These are phyloP conservation scores for Geranium rotundifolium DNA, from an alignment of 345 rosid species.

Conservation along the genomic window DNA sequence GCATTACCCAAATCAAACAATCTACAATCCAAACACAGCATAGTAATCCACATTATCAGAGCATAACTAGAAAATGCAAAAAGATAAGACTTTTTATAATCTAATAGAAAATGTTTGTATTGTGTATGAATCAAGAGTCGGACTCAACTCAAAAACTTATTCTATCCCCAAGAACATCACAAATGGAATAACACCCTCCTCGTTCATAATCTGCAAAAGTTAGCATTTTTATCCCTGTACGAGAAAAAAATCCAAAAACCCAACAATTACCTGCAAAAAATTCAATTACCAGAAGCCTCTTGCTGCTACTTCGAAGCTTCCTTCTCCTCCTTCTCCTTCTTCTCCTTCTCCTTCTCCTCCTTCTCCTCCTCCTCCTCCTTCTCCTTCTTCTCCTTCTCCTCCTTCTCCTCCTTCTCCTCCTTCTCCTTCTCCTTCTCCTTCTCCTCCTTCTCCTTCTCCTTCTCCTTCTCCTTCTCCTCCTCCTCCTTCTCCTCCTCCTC, in stretches of 20 bases:
- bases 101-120: background rate
- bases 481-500: conserved; percentile 20
- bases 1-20: background rate
- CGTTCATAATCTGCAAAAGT: background rate
- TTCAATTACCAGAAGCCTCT: background rate
- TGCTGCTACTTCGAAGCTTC: conserved; percentile 5
- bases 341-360: conserved; percentile 30
- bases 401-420: conserved; percentile 22
- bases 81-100: background rate
- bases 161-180: background rate
- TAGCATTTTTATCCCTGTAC: background rate
- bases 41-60: background rate
- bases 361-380: conserved; percentile 29
- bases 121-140: background rate
- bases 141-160: background rate
- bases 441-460: conserved; percentile 18
- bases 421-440: conserved; percentile 20
- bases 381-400: conserved; percentile 27
- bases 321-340: conserved; percentile 18
- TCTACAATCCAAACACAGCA: background rate
- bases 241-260: background rate
- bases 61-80: background rate
- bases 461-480: conserved; percentile 19
- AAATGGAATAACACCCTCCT: background rate
- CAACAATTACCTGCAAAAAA: background rate